Conservation (phyloP, 257 asterid genomes). For the Solanum verrucosum region DNA sequence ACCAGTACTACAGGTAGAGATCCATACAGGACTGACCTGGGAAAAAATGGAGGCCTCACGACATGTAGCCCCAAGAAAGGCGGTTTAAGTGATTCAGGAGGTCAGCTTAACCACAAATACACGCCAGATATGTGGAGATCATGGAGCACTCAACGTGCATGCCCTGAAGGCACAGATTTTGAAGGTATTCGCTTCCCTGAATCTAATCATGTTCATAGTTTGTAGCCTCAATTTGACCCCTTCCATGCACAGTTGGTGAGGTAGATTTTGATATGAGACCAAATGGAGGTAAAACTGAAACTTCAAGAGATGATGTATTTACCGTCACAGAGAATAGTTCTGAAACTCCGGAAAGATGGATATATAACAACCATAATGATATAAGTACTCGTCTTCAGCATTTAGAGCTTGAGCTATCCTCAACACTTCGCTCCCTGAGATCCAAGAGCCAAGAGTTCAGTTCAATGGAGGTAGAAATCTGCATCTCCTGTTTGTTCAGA, state of each 20-base stretch:
- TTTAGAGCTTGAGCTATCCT: constrained; percentile 59
- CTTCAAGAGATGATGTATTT: constrained; percentile 16
- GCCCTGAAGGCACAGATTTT: constrained; percentile 32
- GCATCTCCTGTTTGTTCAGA: background rate
- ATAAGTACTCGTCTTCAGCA: constrained; percentile 45
- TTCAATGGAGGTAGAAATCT: constrained; percentile 37
- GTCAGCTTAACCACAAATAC: constrained; percentile 20
- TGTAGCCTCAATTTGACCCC: background rate
- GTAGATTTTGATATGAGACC: constrained; percentile 25
- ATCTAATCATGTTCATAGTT: background rate
- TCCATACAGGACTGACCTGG: constrained; percentile 25
- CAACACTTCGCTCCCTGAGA: constrained; percentile 51
- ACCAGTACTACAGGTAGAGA: background rate
- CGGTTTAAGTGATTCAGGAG: constrained; percentile 12
- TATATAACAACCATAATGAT: constrained; percentile 25
- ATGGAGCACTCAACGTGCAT: constrained; percentile 59
- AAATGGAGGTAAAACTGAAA: constrained; percentile 20
- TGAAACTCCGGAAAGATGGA: constrained; percentile 18
- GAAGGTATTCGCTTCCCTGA: constrained; percentile 41
- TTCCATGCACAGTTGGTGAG: constrained; percentile 70
- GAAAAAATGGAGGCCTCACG: constrained; percentile 17
- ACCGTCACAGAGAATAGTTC: constrained; percentile 17
- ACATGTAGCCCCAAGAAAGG: constrained; percentile 15
- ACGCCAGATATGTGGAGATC: constrained; percentile 67
- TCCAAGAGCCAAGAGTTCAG: constrained; percentile 29